Percentiles rank a stretch among this genome's conserved stretches.
phyloP scores from a whole-genome alignment of 176 grass and related monocot species.

The Rhynchospora breviuscula region DNA sequence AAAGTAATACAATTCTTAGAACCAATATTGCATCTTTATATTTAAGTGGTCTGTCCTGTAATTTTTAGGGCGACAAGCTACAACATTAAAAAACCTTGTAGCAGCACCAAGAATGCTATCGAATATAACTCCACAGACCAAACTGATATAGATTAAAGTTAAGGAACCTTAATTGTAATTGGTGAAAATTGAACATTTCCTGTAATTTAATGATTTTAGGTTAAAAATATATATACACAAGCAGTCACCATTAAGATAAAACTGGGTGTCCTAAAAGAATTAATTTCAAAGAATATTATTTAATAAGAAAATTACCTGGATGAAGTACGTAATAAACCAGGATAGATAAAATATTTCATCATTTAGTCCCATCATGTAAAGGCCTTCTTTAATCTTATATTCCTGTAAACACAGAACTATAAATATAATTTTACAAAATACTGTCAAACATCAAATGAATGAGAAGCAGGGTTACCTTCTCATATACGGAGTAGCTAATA shows the following conservation, averaged over 20 bases:
- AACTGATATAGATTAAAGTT: neutral
- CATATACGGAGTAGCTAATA: slow-evolving; percentile 41
- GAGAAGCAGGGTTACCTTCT: slow-evolving; percentile 24
- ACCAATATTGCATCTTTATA: too few relatives aligned
- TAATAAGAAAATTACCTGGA: slow-evolving; percentile 28
- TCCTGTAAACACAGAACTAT: slow-evolving; percentile 27
- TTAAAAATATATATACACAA: neutral
- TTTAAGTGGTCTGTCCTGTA: neutral
- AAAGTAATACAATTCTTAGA: too few relatives aligned
- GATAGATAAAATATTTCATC: slow-evolving; percentile 51
- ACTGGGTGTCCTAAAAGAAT: neutral
- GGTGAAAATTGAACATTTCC: neutral
- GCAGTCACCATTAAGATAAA: neutral
- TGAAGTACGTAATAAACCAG: slow-evolving; percentile 43
- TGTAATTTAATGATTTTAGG: neutral
- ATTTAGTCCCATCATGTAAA: slow-evolving; percentile 47
- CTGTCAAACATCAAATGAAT: neutral
- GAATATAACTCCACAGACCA: neutral
- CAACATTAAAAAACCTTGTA: neutral
- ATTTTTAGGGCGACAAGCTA: neutral
- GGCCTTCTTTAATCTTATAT: slow-evolving; percentile 53
- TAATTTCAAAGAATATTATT: neutral
- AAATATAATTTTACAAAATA: slow-evolving; percentile 11
- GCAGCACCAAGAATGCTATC: neutral
- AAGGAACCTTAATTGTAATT: neutral